phyloP scores from a whole-genome alignment of 2,329 filamentous ascomycete genomes.

The Colletotrichum higginsianum region DNA sequence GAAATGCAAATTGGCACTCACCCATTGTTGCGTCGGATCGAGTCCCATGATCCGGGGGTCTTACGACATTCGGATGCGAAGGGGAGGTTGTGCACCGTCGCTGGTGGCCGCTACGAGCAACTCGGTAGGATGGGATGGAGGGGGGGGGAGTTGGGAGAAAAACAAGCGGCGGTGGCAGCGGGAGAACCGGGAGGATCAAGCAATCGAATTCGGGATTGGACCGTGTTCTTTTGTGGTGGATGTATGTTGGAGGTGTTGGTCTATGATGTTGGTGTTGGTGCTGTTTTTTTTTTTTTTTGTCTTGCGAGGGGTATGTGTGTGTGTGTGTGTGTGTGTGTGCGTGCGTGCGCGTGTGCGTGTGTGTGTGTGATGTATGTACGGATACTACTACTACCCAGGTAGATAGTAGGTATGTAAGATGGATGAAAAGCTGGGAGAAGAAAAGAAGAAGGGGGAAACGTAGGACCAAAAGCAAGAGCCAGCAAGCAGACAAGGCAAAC shows the following conservation, averaged over 20 bases:
- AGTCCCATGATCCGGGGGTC: conserved; percentile 52
- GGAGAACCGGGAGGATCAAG: not conserved
- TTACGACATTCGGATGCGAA: conserved; percentile 42
- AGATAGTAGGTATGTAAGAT: too few relatives aligned
- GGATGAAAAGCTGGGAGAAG: too few relatives aligned
- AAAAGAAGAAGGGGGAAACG: not conserved
- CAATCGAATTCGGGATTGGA: conserved; percentile 2
- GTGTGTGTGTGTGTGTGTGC: too few relatives aligned
- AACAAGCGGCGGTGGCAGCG: conserved; percentile 2
- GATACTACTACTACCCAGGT: too few relatives aligned
- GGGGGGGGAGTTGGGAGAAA: not conserved
- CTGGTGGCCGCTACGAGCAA: conserved; percentile 20
- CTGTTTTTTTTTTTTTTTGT: too few relatives aligned
- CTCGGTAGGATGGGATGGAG: not conserved
- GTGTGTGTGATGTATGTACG: too few relatives aligned
- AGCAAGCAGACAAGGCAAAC: not conserved
- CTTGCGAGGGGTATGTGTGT: too few relatives aligned
- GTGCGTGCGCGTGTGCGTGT: too few relatives aligned
- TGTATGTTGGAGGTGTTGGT: not conserved
- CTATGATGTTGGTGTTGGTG: not conserved
- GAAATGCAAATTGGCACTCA: conserved; percentile 46
- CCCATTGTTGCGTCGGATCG: conserved; percentile 53
- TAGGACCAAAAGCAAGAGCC: conserved; percentile 8
- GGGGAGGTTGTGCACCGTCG: conserved; percentile 28
- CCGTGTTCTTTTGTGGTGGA: not conserved